These are phyloP conservation scores for Dioscorea zingiberensis DNA, from an alignment of 106 monocot species.

Conservation along the genomic window DNA sequence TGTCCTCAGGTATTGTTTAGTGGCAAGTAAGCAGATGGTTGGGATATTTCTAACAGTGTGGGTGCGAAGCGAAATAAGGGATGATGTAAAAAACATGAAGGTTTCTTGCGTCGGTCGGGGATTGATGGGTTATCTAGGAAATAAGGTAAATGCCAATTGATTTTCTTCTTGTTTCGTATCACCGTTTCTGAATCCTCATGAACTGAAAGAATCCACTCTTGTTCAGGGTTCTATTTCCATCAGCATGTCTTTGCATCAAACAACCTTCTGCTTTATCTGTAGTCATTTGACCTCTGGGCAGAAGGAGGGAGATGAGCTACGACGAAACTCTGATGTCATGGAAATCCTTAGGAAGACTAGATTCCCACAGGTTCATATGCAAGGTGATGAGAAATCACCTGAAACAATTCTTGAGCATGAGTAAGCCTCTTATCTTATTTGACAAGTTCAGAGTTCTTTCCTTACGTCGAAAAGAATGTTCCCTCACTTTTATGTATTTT, in stretches of 20 bases:
- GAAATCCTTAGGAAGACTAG: constrained; percentile 76
- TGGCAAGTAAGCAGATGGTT: constrained; percentile 77
- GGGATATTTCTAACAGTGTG: constrained; percentile 69
- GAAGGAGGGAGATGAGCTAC: constrained; percentile 71
- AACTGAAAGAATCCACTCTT: not conserved
- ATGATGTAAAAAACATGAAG: constrained; percentile 57
- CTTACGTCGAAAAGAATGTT: not conserved
- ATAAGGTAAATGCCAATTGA: constrained; percentile 43
- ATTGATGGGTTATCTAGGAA: constrained; percentile 77
- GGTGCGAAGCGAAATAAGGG: constrained; percentile 52
- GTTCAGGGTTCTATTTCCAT: constrained; percentile 74
- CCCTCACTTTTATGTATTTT: not conserved
- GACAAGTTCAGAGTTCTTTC: too few relatives aligned
- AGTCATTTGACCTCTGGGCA: constrained; percentile 73
- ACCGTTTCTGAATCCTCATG: too few relatives aligned
- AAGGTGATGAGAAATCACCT: constrained; percentile 46
- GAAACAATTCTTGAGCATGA: constrained; percentile 74
- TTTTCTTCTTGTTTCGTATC: not conserved
- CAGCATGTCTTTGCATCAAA: constrained; percentile 75
- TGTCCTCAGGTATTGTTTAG: constrained; percentile 61
- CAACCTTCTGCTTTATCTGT: constrained; percentile 80
- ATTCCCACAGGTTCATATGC: constrained; percentile 44
- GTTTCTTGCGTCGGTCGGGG: constrained; percentile 72
- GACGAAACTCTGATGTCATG: constrained; percentile 79
- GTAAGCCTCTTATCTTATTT: constrained; percentile 20